Percentiles rank a stretch among this genome's conserved stretches.
Conservation (phyloP, 2,329 filamentous ascomycete species). For the Chaetomium strumarium region DNA sequence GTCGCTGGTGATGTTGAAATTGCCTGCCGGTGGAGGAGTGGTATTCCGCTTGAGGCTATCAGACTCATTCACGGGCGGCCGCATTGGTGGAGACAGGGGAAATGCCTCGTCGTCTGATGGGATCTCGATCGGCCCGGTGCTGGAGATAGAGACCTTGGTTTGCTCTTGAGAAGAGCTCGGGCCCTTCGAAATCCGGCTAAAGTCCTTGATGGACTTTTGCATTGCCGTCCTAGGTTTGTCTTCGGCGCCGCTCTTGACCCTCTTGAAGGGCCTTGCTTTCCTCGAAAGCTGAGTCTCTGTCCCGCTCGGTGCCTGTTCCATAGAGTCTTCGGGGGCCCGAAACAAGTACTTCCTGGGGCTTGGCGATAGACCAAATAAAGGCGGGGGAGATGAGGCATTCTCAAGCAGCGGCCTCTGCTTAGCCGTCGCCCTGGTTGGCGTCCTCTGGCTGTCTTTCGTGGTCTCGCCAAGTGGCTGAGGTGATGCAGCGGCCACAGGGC, state of each 20-base stretch:
- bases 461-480: conserved; percentile 1
- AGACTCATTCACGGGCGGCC: not conserved
- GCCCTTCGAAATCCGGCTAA: conserved; percentile 9
- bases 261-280: conserved; percentile 17
- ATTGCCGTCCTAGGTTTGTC: not conserved
- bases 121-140: conserved; percentile 2
- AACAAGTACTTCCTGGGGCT: conserved; percentile 1
- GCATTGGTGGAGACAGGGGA: not conserved
- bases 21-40: not conserved
- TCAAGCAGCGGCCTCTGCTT: not conserved
- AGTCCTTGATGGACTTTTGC: conserved; percentile 14
- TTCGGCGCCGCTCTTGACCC: conserved; percentile 19
- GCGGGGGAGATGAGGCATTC: not conserved
- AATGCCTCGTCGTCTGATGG: conserved; percentile 6
- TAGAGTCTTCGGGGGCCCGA: conserved; percentile 29
- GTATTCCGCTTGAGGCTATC: not conserved
- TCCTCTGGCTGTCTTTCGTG: not conserved
- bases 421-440: conserved; percentile 3
- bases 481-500: conserved; percentile 19
- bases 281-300: not conserved
- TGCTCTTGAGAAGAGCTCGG: not conserved
- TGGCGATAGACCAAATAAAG: not conserved
- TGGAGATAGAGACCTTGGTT: not conserved
- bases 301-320: conserved; percentile 28
- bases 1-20: not conserved